phyloP scores from a whole-genome alignment of 2,329 filamentous ascomycete species.

The Colletotrichum musae region DNA sequence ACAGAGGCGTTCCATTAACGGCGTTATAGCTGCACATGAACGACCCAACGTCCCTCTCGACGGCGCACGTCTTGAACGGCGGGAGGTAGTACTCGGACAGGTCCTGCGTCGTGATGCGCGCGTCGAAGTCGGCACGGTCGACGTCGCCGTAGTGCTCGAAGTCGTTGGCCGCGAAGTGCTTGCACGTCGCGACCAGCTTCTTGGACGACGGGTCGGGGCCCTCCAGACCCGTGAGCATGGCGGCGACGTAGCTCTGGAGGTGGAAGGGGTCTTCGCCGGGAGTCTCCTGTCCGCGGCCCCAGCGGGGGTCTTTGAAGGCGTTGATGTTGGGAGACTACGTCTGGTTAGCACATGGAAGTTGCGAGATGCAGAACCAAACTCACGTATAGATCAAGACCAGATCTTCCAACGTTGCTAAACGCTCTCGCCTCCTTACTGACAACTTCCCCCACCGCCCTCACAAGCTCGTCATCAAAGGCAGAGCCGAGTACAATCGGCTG shows the following conservation, averaged over 20 bases:
- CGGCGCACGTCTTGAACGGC: slow-evolving; percentile 74
- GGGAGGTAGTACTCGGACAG: slow-evolving; percentile 78
- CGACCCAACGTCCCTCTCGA: slow-evolving; percentile 69
- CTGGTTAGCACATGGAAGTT: not conserved
- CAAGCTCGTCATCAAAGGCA: slow-evolving; percentile 74
- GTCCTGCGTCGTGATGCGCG: slow-evolving; percentile 72
- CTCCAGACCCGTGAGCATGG: slow-evolving; percentile 69
- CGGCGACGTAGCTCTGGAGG: slow-evolving; percentile 65
- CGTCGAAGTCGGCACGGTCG: slow-evolving; percentile 68
- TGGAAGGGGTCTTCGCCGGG: slow-evolving; percentile 70
- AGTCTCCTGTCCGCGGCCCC: slow-evolving; percentile 74
- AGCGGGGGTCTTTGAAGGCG: slow-evolving; percentile 73
- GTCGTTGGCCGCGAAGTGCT: slow-evolving; percentile 73
- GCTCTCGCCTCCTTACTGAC: slow-evolving; percentile 74
- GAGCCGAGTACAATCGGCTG: slow-evolving; percentile 74
- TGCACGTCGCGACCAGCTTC: slow-evolving; percentile 69
- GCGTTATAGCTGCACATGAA: slow-evolving; percentile 76
- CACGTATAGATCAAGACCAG: slow-evolving; percentile 70
- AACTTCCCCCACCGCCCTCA: slow-evolving; percentile 68
- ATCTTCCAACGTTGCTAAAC: slow-evolving; percentile 72
- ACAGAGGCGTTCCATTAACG: slow-evolving; percentile 76
- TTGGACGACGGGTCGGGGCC: slow-evolving; percentile 46
- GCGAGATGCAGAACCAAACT: not conserved
- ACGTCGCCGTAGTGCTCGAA: slow-evolving; percentile 62
- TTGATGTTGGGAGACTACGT: slow-evolving; percentile 74